Evolutionary conservation across 1,284 basidiomycete genomes (phyloP).

Genomic region (Trichosporon coremiiforme): DNA sequence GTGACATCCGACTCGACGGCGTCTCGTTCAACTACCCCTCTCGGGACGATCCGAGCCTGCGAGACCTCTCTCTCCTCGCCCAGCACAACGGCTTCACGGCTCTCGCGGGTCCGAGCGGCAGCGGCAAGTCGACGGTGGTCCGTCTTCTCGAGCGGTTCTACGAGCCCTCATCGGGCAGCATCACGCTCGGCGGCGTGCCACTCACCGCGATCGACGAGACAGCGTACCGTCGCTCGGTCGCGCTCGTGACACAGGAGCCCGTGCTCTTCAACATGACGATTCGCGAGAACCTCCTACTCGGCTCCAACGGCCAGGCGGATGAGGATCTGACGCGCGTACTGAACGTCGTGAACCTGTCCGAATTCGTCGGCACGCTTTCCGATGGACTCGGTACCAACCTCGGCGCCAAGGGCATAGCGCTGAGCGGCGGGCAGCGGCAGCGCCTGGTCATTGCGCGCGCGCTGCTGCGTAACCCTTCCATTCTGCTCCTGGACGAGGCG

Average conservation of each 20-base stretch:
- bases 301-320: not conserved
- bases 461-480: conserved; percentile 57
- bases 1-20: conserved; percentile 70
- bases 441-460: conserved; percentile 60
- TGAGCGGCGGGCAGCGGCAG: conserved; percentile 60
- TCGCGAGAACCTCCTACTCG: not conserved
- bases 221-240: not conserved
- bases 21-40: conserved; percentile 88
- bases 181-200: conserved; percentile 72
- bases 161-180: conserved; percentile 77
- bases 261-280: conserved; percentile 11
- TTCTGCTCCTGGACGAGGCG: conserved; percentile 60
- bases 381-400: not conserved
- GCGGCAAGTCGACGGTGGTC: conserved; percentile 89
- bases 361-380: not conserved
- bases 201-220: not conserved
- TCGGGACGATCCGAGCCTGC: conserved; percentile 63
- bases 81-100: not conserved
- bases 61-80: not conserved
- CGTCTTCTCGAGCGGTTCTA: conserved; percentile 88
- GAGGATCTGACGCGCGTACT: not conserved
- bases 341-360: not conserved
- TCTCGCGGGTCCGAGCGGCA: conserved; percentile 70
- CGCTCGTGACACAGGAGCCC: not conserved
- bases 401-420: conserved; percentile 52